Base-by-base conservation (phyloP, 2,329 filamentous ascomycete genomes). In the Botrytis fragariae region DNA sequence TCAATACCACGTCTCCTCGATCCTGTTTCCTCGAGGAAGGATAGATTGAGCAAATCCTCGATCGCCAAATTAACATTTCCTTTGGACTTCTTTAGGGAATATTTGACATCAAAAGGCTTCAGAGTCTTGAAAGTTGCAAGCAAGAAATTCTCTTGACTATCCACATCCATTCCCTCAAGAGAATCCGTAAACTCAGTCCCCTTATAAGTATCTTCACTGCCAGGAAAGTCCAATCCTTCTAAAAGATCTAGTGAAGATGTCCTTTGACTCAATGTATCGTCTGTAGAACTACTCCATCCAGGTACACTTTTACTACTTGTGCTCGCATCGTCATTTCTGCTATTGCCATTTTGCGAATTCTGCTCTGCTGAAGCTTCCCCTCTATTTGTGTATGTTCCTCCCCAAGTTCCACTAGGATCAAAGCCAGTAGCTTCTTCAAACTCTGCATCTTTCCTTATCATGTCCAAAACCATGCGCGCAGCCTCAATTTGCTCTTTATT, bases 1-100 rank as follows among this genome's bases (percentile, higher is more conserved):
- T 98, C 94, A n/a, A 98, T 85, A 0, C 94, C 93, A 80, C 92
- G 95, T 1, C 86, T 84, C 1, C 87, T 84, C 71, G 88, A 85
- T 0, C 88, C 88, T 1, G 85, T 87, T 73, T 94, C 89, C 73
- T 93, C 89, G 7, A 98, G 90, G 79, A 91, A 94, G 32, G 92
- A 89, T 22, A 93, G 86, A 76, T 92, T 97, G 45, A 98, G 86
- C 20, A 98, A 84, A 74, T 94, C 90, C 78, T 97, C 94, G 75
- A 97, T 90, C 1, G 93, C 89, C 22, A 86, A 85, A 73, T 90
- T 88, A 57, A 93, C 88, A 76, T 93, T 89, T 0, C 91, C 89
- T 18, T 88, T 86, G 44, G 86, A 88, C 78, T 93, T 93, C 76
- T 88, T 89, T 69, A 97, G 82, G 0, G 90, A 88, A 75, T 90